Evolutionary conservation across 441 rosid genomes (phyloP).

Genomic region (Adansonia madagascariensis): DNA sequence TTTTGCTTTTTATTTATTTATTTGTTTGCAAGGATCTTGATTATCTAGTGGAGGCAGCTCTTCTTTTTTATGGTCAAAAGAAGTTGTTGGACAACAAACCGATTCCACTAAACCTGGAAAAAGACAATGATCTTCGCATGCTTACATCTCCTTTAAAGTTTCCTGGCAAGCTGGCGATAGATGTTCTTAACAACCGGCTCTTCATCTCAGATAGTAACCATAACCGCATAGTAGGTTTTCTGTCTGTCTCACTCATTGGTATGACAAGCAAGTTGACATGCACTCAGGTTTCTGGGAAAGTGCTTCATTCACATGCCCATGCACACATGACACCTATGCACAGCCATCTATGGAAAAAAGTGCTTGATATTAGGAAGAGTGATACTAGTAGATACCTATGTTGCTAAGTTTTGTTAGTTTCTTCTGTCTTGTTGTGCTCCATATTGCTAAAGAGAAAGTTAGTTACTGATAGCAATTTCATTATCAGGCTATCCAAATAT

Average conservation of each 20-base stretch:
- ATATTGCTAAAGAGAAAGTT: not conserved
- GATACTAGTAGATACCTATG: not conserved
- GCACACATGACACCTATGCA: not conserved
- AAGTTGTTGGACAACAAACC: slow-evolving; percentile 66
- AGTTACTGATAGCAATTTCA: not conserved
- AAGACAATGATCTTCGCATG: slow-evolving; percentile 80
- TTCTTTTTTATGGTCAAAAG: slow-evolving; percentile 74
- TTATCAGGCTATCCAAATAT: not conserved
- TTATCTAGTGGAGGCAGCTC: slow-evolving; percentile 87
- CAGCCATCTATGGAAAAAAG: not conserved
- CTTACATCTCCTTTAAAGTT: slow-evolving; percentile 83
- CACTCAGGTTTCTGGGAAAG: slow-evolving; percentile 1
- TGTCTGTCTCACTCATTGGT: slow-evolving; percentile 25
- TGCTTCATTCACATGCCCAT: slow-evolving; percentile 11
- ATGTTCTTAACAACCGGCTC: slow-evolving; percentile 79
- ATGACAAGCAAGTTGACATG: slow-evolving; percentile 4
- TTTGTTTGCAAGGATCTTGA: slow-evolving; percentile 70
- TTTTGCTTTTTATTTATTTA: not conserved
- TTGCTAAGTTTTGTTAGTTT: slow-evolving; percentile 19
- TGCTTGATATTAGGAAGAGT: not conserved
- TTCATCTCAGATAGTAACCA: slow-evolving; percentile 98
- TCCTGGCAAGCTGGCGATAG: slow-evolving; percentile 92
- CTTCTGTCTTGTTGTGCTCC: not conserved
- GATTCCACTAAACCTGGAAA: slow-evolving; percentile 77
- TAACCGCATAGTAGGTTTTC: slow-evolving; percentile 77